Base-by-base conservation (phyloP, 2,329 filamentous ascomycete genomes). In the Phialophora verrucosa region DNA sequence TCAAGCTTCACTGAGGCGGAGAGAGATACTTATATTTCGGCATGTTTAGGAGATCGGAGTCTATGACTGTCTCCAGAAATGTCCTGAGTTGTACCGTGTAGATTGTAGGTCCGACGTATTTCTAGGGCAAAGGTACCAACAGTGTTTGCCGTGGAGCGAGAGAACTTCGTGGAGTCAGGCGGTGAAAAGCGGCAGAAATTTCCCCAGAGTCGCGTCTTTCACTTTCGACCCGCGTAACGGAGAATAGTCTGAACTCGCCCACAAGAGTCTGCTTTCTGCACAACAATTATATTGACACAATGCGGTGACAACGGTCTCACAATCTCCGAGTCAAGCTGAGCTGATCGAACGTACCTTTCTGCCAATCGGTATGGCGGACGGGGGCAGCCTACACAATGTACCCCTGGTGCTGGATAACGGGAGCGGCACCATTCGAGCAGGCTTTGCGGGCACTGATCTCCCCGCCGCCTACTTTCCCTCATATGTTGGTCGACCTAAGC, bases 361-460 rank as follows among this genome's bases (percentile, higher is more conserved):
- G 44, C 17, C 54, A 20, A 42, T 58, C 53, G 66, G 47, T 31
- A 73, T 73, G 71, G 67, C 71, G 44, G 70, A 71, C 55, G 70
- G 65, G 23, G 70, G 70, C 27, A 81, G 85, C 68, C 88, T 98
- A 63, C 95, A 97, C 84, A 99, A 99, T 85, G 93, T 93, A 73
- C 93, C 95, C 66, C 97, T 99, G 79, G 95, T 99, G 77, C 91
- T 99, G 76, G 95, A 99, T 87, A 99, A 99, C 82, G 95, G 95
- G 75, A 97, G 93, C 72, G 95, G 95, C 71, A 99, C 95, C 4
- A 98, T 99, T 77, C 88, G 96, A 78, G 95, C 95, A 62, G 95
- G 95, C 25, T 99, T 98, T 78, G 95, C 95, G 42, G 95, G 95
- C 73, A 93, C 97, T 75, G 95, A 99, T 78, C 84, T 94, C 58